phyloP scores from a whole-genome alignment of 2,329 filamentous ascomycete genomes.

The Fusarium anthophilum region DNA sequence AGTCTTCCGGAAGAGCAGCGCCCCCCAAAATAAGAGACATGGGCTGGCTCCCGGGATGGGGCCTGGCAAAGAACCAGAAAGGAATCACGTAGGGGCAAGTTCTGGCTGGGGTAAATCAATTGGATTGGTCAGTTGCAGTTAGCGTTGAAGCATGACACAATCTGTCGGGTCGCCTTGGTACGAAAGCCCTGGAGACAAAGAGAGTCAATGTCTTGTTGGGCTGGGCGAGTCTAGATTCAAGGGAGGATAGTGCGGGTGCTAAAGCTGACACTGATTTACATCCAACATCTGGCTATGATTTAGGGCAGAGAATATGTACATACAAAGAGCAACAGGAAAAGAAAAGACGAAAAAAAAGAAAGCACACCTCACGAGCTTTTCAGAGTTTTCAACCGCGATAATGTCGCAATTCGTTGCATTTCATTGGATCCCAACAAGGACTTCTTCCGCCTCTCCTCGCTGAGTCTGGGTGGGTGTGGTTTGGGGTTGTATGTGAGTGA shows the following conservation, averaged over 20 bases:
- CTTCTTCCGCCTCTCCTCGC: constrained; percentile 10
- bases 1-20: constrained; percentile 17
- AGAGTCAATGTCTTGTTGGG: constrained; percentile 15
- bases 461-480: constrained; percentile 3
- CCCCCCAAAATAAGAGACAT: constrained; percentile 34
- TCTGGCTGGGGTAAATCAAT: constrained; percentile 43
- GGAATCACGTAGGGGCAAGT: constrained; percentile 40
- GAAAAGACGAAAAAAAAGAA: constrained; percentile 1
- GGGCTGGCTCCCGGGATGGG: constrained; percentile 15
- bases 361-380: not conserved
- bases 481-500: constrained; percentile 28
- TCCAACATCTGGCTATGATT: not conserved
- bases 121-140: constrained; percentile 40
- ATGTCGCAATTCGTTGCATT: constrained; percentile 9
- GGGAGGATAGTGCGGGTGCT: constrained; percentile 15
- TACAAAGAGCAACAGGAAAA: not conserved
- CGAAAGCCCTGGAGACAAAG: constrained; percentile 18
- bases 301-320: not conserved
- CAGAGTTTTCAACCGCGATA: not conserved
- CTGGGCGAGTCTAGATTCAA: constrained; percentile 1
- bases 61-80: constrained; percentile 36
- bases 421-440: constrained; percentile 3
- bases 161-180: constrained; percentile 45
- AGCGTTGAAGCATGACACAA: constrained; percentile 47
- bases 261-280: not conserved